phyloP scores from a whole-genome alignment of 106 monocot genomes.

The Acanthochlamys bracteata region DNA sequence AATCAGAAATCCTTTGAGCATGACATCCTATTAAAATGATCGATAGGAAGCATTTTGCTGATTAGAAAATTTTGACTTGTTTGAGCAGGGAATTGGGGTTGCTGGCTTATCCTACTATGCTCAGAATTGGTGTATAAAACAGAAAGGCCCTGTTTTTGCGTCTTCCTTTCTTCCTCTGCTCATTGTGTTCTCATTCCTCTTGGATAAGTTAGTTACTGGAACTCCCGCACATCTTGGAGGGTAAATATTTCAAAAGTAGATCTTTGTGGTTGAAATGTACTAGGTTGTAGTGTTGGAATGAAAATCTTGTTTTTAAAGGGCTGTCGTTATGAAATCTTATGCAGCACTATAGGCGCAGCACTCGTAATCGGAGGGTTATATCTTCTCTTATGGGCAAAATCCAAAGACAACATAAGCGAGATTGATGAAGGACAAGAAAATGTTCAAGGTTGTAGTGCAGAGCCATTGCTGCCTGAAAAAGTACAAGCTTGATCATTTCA shows the following conservation, averaged over 20 bases:
- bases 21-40: not conserved
- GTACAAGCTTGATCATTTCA: too few species aligned
- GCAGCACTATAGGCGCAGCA: conserved; percentile 30
- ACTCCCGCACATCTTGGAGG: conserved; percentile 8
- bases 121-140: conserved; percentile 28
- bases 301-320: not conserved
- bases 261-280: too few species aligned
- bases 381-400: conserved; percentile 50
- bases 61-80: not conserved
- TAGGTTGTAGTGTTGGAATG: not conserved
- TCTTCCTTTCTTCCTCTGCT: conserved; percentile 36
- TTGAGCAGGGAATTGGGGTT: conserved; percentile 17
- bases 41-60: not conserved
- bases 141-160: conserved; percentile 38
- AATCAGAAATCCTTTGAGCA: too few species aligned
- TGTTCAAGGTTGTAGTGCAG: not conserved
- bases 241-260: too few species aligned
- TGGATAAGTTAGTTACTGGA: conserved; percentile 14
- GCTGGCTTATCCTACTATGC: conserved; percentile 4
- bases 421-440: not conserved
- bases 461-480: not conserved
- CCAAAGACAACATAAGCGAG: conserved; percentile 13
- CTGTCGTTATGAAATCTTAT: not conserved
- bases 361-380: conserved; percentile 35
- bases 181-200: conserved; percentile 32